Percentiles rank a stretch among this genome's conserved stretches.
phyloP scores from a whole-genome alignment of 495 filamentous ascomycete species.

The Aspergillus steynii region DNA sequence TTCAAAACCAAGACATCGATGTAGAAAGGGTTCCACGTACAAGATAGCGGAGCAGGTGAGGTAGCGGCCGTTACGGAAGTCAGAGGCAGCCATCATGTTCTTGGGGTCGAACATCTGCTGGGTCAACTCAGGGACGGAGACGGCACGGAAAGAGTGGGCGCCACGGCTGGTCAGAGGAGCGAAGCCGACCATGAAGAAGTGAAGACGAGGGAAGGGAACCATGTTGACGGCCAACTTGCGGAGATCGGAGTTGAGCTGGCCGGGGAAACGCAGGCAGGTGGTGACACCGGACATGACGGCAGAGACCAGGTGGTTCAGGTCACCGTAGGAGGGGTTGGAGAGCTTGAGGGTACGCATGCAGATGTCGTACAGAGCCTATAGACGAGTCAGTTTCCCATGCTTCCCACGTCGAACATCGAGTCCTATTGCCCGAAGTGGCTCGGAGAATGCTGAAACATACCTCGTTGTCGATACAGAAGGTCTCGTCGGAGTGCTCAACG shows the following conservation, averaged over 20 bases:
- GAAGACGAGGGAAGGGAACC: slow-evolving; percentile 99
- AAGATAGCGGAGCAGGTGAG: slow-evolving; percentile 99
- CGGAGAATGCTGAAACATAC: slow-evolving; percentile 34
- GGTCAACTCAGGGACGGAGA: slow-evolving; percentile 97
- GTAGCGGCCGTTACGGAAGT: slow-evolving; percentile 99
- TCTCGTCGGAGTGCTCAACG: slow-evolving; percentile 99
- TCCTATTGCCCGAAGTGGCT: not conserved
- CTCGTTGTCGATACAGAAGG: slow-evolving; percentile 99
- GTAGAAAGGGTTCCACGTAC: slow-evolving; percentile 29
- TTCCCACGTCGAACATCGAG: not conserved
- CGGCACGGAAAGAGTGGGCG: slow-evolving; percentile 91
- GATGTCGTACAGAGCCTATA: slow-evolving; percentile 94
- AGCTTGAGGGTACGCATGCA: slow-evolving; percentile 99
- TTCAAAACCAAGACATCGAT: not conserved
- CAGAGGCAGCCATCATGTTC: slow-evolving; percentile 99
- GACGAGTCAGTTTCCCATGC: not conserved
- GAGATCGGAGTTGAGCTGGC: slow-evolving; percentile 99
- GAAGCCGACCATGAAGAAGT: slow-evolving; percentile 99
- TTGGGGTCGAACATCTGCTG: slow-evolving; percentile 99
- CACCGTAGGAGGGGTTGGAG: slow-evolving; percentile 95
- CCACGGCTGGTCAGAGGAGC: slow-evolving; percentile 97
- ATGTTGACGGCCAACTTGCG: slow-evolving; percentile 99
- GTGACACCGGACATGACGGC: slow-evolving; percentile 99
- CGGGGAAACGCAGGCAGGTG: slow-evolving; percentile 97
- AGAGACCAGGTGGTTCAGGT: slow-evolving; percentile 98